Evolutionary conservation across 495 filamentous ascomycete genomes (phyloP).

Genomic region (Oidiodendron maius): DNA sequence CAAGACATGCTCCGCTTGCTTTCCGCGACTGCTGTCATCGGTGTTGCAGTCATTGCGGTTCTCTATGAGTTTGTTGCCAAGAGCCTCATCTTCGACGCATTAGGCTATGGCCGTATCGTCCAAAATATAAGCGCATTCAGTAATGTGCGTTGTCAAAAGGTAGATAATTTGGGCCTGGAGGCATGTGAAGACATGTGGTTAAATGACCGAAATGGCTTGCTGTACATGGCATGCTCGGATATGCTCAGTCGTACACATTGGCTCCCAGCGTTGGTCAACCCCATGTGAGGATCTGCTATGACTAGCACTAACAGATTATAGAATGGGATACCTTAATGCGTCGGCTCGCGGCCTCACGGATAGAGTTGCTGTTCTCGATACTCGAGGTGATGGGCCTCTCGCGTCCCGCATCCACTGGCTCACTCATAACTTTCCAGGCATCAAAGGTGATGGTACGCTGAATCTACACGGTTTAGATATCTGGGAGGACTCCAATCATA

Average conservation of each 20-base stretch:
- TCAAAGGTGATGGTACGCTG: conserved; percentile 22
- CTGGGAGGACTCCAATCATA: conserved; percentile 8
- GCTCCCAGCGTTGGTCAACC: conserved; percentile 23
- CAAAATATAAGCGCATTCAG: conserved; percentile 27
- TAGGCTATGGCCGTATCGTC: conserved; percentile 25
- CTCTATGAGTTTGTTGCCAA: conserved; percentile 20
- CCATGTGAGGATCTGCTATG: too few species aligned
- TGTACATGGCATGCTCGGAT: conserved; percentile 33
- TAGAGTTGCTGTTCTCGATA: conserved; percentile 29
- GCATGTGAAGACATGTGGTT: conserved; percentile 38
- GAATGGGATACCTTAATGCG: conserved; percentile 17
- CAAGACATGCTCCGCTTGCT: conserved; percentile 16
- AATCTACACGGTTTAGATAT: conserved; percentile 31
- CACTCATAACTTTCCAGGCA: conserved; percentile 20
- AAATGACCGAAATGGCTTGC: conserved; percentile 24
- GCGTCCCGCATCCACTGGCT: conserved; percentile 23
- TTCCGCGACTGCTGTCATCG: conserved; percentile 4
- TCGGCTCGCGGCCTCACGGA: conserved; percentile 13
- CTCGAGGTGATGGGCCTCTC: conserved; percentile 23
- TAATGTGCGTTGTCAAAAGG: conserved; percentile 24
- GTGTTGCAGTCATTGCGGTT: conserved; percentile 10
- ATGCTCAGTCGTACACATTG: conserved; percentile 18
- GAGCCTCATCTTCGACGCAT: conserved; percentile 12
- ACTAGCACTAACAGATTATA: too few species aligned
- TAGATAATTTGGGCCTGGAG: conserved; percentile 28